A percentile compares a stretch with the other conserved stretches of the same genome.
Evolutionary conservation across 768 basidiomycete species (phyloP).

Genomic region (Russula emetica): DNA sequence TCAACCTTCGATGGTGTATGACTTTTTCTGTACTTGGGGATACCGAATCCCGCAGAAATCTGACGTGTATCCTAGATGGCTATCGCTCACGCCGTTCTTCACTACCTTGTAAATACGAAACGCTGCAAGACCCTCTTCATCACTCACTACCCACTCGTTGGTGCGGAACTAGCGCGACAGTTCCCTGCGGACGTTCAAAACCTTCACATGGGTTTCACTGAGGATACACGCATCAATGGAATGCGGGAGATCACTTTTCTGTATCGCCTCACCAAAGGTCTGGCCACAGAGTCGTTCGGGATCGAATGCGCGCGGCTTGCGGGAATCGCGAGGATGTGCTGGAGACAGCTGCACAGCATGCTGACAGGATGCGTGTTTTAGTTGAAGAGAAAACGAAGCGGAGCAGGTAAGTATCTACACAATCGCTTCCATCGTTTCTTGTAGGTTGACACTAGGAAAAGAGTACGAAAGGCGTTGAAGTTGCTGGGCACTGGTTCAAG

Average conservation of each 20-base stretch:
- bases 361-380: conserved; percentile 50
- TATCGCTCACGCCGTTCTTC: conserved; percentile 76
- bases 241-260: conserved; percentile 81
- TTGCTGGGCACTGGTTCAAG: conserved; percentile 6
- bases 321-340: conserved; percentile 72
- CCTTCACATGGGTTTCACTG: conserved; percentile 81
- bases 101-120: conserved; percentile 56
- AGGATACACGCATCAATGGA: conserved; percentile 65
- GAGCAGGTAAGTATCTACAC: conserved; percentile 42
- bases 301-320: conserved; percentile 91
- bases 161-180: conserved; percentile 56
- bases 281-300: conserved; percentile 83
- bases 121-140: conserved; percentile 84
- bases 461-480: conserved; percentile 20
- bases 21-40: background rate
- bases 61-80: conserved; percentile 61
- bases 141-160: conserved; percentile 89
- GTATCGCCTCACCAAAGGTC: conserved; percentile 67
- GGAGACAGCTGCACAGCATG: conserved; percentile 48
- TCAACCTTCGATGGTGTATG: conserved; percentile 81
- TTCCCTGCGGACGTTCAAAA: conserved; percentile 65
- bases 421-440: background rate
- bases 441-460: background rate
- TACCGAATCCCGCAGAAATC: conserved; percentile 23
- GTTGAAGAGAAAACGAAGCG: conserved; percentile 48